Percentiles rank a stretch among this genome's conserved stretches.
These are phyloP conservation scores for Tulasnella sp. DNA, from an alignment of 768 basidiomycete genomes.

Conservation along the genomic window DNA sequence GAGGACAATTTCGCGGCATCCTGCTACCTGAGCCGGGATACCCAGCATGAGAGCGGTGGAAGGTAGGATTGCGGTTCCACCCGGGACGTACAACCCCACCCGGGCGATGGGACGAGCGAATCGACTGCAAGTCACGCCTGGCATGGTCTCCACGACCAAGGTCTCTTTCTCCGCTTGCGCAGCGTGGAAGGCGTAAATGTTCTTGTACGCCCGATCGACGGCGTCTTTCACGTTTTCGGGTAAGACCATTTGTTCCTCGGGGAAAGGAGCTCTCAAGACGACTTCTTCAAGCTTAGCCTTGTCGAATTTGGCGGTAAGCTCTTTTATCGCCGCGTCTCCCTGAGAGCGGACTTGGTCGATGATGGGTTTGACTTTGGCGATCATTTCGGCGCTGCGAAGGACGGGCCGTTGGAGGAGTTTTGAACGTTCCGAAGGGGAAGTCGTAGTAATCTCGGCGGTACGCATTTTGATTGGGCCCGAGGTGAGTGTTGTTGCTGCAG, in stretches of 20 bases:
- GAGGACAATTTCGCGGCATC: conserved; percentile 85
- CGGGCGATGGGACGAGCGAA: conserved; percentile 94
- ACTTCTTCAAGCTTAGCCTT: conserved; percentile 66
- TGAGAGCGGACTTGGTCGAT: conserved; percentile 77
- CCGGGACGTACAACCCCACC: conserved; percentile 95
- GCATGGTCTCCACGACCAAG: conserved; percentile 92
- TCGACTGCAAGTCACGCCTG: conserved; percentile 92
- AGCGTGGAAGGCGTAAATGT: conserved; percentile 86
- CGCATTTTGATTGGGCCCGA: conserved; percentile 71
- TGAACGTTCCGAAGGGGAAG: conserved; percentile 53
- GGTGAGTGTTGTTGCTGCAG: conserved; percentile 34
- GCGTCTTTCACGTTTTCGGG: conserved; percentile 65
- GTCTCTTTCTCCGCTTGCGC: conserved; percentile 72
- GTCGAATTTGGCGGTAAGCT: conserved; percentile 92
- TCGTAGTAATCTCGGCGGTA: conserved; percentile 55
- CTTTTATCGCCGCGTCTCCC: conserved; percentile 83
- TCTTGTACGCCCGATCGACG: conserved; percentile 85
- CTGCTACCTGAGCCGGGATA: conserved; percentile 95
- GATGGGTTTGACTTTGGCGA: conserved; percentile 89
- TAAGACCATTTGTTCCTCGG: conserved; percentile 58
- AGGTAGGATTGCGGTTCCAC: conserved; percentile 93
- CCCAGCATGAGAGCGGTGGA: conserved; percentile 98
- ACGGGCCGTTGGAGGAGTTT: conserved; percentile 83
- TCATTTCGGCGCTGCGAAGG: conserved; percentile 81
- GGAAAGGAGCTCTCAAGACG: conserved; percentile 74